Evolutionary conservation across 306 rosid species (phyloP).

Genomic region (Begonia masoniana): DNA sequence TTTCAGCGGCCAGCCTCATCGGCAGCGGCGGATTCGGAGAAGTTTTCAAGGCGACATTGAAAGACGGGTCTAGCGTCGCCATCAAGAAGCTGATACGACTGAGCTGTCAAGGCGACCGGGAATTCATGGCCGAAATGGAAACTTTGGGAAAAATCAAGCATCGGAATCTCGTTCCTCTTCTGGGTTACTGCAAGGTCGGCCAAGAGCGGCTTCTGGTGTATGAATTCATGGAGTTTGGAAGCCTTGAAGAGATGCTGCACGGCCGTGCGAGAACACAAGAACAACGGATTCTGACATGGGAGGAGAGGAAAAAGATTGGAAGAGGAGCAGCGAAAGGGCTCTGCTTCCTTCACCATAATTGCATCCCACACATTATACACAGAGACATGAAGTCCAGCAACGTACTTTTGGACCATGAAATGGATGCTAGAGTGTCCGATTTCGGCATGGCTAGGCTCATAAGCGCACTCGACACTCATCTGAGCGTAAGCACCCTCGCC

Average conservation of each 20-base stretch:
- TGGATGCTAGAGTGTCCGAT: slow-evolving; percentile 91
- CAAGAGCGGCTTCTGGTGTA: slow-evolving; percentile 94
- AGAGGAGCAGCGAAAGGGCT: slow-evolving; percentile 97
- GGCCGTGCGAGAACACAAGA: slow-evolving; percentile 52
- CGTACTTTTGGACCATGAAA: slow-evolving; percentile 71
- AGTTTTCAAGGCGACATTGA: slow-evolving; percentile 85
- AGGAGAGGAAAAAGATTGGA: slow-evolving; percentile 78
- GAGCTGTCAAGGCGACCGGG: slow-evolving; percentile 93
- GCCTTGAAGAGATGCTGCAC: slow-evolving; percentile 97
- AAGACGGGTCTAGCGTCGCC: slow-evolving; percentile 89
- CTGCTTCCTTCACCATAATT: slow-evolving; percentile 90
- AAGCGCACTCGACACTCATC: slow-evolving; percentile 93
- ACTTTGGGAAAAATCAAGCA: slow-evolving; percentile 94
- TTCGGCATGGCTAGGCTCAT: slow-evolving; percentile 97
- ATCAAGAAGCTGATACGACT: slow-evolving; percentile 82
- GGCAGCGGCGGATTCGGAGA: slow-evolving; percentile 98
- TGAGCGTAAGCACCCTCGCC: slow-evolving; percentile 93
- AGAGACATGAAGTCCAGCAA: slow-evolving; percentile 98
- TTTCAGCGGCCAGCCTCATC: slow-evolving; percentile 88
- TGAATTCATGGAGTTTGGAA: slow-evolving; percentile 89
- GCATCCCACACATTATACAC: slow-evolving; percentile 98
- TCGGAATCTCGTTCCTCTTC: slow-evolving; percentile 65
- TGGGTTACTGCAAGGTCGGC: slow-evolving; percentile 91
- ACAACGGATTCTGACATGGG: slow-evolving; percentile 61
- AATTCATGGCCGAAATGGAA: slow-evolving; percentile 99